Conservation (phyloP, 768 basidiomycete species). For the Kwoniella mangroviensis region DNA sequence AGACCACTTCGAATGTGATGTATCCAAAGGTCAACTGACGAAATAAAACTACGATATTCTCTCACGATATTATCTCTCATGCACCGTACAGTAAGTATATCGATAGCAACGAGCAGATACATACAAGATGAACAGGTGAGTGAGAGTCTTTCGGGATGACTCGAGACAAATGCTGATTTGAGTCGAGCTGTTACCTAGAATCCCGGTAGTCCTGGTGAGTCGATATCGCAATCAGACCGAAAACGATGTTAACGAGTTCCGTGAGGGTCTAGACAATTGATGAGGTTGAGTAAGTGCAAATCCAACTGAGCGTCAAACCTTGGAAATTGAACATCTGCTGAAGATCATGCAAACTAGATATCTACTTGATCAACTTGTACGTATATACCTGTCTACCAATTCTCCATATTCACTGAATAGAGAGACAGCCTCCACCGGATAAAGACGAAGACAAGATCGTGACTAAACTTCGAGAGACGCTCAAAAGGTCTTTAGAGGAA, state of each 20-base stretch:
- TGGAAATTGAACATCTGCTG: not conserved
- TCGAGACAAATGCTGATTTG: not conserved
- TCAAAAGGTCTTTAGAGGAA: conserved; percentile 40
- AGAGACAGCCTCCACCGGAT: conserved; percentile 49
- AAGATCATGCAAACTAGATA: conserved; percentile 25
- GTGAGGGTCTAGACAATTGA: conserved; percentile 40
- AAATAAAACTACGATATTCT: not conserved
- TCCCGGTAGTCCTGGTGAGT: conserved; percentile 45
- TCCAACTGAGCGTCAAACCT: no score
- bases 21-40: not conserved
- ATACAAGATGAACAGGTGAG: conserved; percentile 8
- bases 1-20: not conserved
- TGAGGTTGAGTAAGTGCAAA: conserved; percentile 43
- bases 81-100: not conserved
- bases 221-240: not conserved
- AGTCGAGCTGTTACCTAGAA: conserved; percentile 13
- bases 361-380: conserved; percentile 45
- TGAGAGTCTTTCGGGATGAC: not conserved
- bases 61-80: not conserved
- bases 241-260: not conserved
- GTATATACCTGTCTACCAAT: not conserved
- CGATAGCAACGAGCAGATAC: not conserved
- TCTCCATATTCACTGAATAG: not conserved
- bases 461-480: conserved; percentile 40
- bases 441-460: conserved; percentile 43